These are phyloP conservation scores for Tilletia indica DNA, from an alignment of 1,284 basidiomycete species.

Conservation along the genomic window DNA sequence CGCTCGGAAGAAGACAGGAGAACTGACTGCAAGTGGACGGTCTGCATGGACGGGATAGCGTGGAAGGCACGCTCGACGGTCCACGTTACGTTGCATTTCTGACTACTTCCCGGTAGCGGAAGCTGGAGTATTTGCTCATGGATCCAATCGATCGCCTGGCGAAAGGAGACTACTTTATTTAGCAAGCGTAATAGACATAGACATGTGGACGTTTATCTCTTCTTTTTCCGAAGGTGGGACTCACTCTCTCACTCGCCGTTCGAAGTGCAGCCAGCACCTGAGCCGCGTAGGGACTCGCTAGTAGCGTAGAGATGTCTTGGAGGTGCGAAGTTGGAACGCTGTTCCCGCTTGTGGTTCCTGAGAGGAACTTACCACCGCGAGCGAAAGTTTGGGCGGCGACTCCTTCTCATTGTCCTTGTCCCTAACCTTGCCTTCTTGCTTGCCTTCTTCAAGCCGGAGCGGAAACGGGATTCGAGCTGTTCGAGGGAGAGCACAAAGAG, in stretches of 20 bases:
- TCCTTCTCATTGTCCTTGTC: neutral
- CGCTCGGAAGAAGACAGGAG: neutral
- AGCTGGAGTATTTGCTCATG: slow-evolving; percentile 74
- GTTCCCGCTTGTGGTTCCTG: slow-evolving; percentile 28
- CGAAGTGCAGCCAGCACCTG: slow-evolving; percentile 34
- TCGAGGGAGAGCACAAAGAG: slow-evolving; percentile 18
- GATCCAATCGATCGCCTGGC: slow-evolving; percentile 61
- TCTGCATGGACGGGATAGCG: slow-evolving; percentile 66
- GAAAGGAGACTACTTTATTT: too few relatives aligned
- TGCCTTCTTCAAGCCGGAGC: neutral
- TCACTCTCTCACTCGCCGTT: slow-evolving; percentile 30
- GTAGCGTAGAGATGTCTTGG: slow-evolving; percentile 30
- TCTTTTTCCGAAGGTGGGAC: neutral
- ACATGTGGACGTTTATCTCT: neutral
- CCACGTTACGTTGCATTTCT: slow-evolving; percentile 33
- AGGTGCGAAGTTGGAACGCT: slow-evolving; percentile 37
- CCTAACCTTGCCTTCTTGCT: neutral
- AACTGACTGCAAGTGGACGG: slow-evolving; percentile 42
- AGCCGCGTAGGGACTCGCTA: slow-evolving; percentile 37
- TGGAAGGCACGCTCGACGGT: slow-evolving; percentile 71
- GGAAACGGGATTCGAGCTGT: slow-evolving; percentile 32
- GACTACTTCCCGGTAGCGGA: slow-evolving; percentile 28
- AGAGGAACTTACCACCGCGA: slow-evolving; percentile 33
- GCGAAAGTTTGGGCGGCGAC: slow-evolving; percentile 16
- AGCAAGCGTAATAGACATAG: neutral